Conservation (phyloP, 2,329 filamentous ascomycete species). For the Colletotrichum sp. region DNA sequence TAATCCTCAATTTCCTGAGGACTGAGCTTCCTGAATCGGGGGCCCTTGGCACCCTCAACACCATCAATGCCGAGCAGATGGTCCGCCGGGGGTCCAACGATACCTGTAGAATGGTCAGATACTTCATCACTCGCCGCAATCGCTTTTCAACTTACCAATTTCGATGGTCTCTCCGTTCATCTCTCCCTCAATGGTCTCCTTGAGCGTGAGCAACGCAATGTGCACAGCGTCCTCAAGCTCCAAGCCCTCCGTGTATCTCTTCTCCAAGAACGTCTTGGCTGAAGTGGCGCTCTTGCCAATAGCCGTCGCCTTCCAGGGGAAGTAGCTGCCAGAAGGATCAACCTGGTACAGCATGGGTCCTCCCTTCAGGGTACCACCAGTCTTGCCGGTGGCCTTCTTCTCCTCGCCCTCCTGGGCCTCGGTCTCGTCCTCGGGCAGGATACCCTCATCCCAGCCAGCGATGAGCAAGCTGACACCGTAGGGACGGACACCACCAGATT, state of each 20-base stretch:
- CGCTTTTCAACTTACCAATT: slow-evolving; percentile 71
- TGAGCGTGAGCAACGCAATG: slow-evolving; percentile 94
- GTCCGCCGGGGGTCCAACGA: slow-evolving; percentile 92
- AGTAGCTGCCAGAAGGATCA: slow-evolving; percentile 98
- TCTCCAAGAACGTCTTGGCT: slow-evolving; percentile 98
- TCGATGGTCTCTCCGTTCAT: slow-evolving; percentile 99
- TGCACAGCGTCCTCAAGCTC: slow-evolving; percentile 98
- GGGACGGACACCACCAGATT: slow-evolving; percentile 94
- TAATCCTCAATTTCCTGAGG: slow-evolving; percentile 99
- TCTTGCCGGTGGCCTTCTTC: slow-evolving; percentile 81
- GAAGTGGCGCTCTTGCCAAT: slow-evolving; percentile 99
- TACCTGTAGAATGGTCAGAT: slow-evolving; percentile 60
- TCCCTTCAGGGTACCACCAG: slow-evolving; percentile 92
- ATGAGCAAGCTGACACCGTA: slow-evolving; percentile 96
- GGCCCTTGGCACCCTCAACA: slow-evolving; percentile 82
- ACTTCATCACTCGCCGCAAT: background rate
- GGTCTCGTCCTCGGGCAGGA: slow-evolving; percentile 80
- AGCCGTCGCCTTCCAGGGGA: slow-evolving; percentile 98
- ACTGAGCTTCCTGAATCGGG: slow-evolving; percentile 90
- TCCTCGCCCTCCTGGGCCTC: slow-evolving; percentile 62
- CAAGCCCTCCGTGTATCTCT: slow-evolving; percentile 95
- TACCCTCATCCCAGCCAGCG: slow-evolving; percentile 97
- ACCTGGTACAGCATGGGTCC: slow-evolving; percentile 98
- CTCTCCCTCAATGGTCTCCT: slow-evolving; percentile 99
- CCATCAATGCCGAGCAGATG: slow-evolving; percentile 91